phyloP scores from a whole-genome alignment of 192 early-diverging fungal genomes.

The Pilaira anomala region DNA sequence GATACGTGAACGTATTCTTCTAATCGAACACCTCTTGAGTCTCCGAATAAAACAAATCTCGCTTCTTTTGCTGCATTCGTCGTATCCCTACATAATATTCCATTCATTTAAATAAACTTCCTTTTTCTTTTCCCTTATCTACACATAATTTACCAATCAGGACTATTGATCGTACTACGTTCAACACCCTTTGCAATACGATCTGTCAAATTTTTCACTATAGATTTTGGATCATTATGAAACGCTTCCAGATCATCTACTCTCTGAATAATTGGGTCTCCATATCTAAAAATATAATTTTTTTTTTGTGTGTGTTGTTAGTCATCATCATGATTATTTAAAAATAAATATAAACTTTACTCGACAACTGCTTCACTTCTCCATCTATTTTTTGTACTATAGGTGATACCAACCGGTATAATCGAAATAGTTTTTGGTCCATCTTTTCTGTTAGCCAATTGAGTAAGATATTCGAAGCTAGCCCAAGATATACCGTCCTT shows the following conservation, averaged over 20 bases:
- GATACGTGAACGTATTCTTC: constrained; percentile 42
- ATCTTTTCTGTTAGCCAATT: constrained; percentile 1
- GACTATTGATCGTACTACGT: constrained; percentile 45
- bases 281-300: constrained; percentile 26
- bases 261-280: constrained; percentile 36
- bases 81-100: constrained; percentile 35
- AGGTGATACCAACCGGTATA: constrained; percentile 38
- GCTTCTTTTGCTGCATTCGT: constrained; percentile 37
- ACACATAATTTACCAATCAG: constrained; percentile 40
- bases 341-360: constrained; percentile 13
- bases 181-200: constrained; percentile 37
- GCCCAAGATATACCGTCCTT: constrained; percentile 55
- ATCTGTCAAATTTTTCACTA: constrained; percentile 43
- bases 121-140: no score
- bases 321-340: not conserved
- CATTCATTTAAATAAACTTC: not conserved
- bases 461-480: constrained; percentile 34
- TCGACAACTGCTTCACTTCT: constrained; percentile 38
- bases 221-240: constrained; percentile 28
- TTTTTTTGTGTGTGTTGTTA: not conserved
- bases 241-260: constrained; percentile 35
- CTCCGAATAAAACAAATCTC: constrained; percentile 39
- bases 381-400: constrained; percentile 39
- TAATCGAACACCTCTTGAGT: constrained; percentile 30
- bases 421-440: constrained; percentile 12